Evolutionary conservation across 345 rosid genomes (phyloP), one percentile per base, ranked within the genome.

Genomic region (Microcos paniculata): DNA sequence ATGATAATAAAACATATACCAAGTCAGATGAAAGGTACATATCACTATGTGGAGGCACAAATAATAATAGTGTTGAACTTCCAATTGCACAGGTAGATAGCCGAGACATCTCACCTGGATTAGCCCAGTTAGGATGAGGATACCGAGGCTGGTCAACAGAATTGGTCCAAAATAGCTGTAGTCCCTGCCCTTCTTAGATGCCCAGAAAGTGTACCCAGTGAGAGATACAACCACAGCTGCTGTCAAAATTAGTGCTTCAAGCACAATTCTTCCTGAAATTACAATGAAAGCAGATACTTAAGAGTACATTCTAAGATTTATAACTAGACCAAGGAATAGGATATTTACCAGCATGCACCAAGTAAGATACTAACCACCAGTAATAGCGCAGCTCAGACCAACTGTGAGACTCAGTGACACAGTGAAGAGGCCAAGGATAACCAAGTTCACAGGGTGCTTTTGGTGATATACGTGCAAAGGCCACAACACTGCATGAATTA

Each of bases 201-300:
- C 99, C 98, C 97, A 95, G 92, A 95, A 95, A 72, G 99, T 91
- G 85, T 95, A 95, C 6, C 85, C 99, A 46, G 99, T 93, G 59
- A 93, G 83, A 69, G 97, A 87, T 30, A 70, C 84, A 14, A 93
- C 99, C 82, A 95, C 97, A 7, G 91, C 93, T 1, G 94, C 82
- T 30, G 99, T 95, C 78, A 95, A 83, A 80, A 95, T 86, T 70
- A 95, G 84, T 26, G 99, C 99, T 83, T 95, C 87, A 19, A 95
- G 99, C 80, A 95, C 99, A 55, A 95, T 90, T 85, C 84, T 87
- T 82, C 99, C 99, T 95, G 95, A 72, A 80, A 75, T 35, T 28
- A 38, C 26, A 64, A 48, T 49, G 33, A 23, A 40, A 21, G 21
- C 8, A 30, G 14, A 67, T 28, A 18, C 38, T 49, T 28, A 42